Evolutionary conservation across 345 rosid genomes (phyloP), one percentile per base, ranked within the genome.

Genomic region (Hypericum perforatum): DNA sequence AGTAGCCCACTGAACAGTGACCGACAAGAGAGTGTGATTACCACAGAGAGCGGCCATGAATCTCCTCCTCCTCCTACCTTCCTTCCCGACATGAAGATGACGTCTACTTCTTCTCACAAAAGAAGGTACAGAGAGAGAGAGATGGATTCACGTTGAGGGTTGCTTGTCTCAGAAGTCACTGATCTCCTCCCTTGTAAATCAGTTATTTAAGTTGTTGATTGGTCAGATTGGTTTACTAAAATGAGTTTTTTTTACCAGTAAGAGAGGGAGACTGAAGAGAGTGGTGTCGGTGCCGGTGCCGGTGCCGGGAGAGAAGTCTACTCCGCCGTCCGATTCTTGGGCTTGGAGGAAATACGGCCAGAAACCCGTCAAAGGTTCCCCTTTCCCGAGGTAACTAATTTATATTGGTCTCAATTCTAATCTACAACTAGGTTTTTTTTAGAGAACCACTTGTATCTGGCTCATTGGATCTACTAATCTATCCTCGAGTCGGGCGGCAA

Each of bases 321-420:
- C 91, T 0, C 68, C 73, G 9, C 98, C 97, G 47, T 71, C 97
- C 0, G 98, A 92, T 72, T 92, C 97, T 8, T 92, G 97, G 97
- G 95, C 98, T 0, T 92, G 98, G 98, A 65, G 98, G 61, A 92
- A 92, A 61, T 92, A 92, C 61, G 98, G 98, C 43, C 98, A 92
- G 56, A 92, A 92, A 63, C 98, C 98, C 64, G 89, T 92, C 81
- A 92, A 92, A 63, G 98, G 98, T 37, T 85, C 98, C 9, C 73
- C 73, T 11, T 92, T 82, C 66, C 98, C 98, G 13, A 83, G 99
- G 98, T 84, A 73, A 2, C 7, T 46, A 22, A 22, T 1, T 22
- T 22, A 22, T 22, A 22, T 22, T 22, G 32, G 32, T 22, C 32
- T 22, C 32, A 22, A 22, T 22, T 22, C 32, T 22, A 22, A 22